Evolutionary conservation across 2,329 filamentous ascomycete species (phyloP).

Genomic region (Periconia sp.): DNA sequence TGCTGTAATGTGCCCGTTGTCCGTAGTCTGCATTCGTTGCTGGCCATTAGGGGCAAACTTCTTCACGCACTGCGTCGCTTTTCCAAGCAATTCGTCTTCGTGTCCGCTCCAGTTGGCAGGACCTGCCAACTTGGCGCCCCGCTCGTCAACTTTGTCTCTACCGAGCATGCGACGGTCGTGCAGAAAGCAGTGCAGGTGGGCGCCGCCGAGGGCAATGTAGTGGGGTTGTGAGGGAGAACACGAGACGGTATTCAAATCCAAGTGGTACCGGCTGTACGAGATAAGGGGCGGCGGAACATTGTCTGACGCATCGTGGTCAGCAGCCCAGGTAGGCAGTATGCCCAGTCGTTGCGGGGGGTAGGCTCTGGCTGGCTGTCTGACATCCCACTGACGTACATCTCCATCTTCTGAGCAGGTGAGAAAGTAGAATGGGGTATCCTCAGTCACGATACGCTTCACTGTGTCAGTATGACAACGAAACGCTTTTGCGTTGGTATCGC

Average conservation of each 20-base stretch:
- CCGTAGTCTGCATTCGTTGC: slow-evolving; percentile 57
- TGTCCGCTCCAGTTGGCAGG: slow-evolving; percentile 47
- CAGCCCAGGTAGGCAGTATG: slow-evolving; percentile 30
- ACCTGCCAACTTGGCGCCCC: slow-evolving; percentile 55
- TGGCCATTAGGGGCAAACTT: slow-evolving; percentile 70
- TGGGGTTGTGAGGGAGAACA: slow-evolving; percentile 71
- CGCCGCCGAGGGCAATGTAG: slow-evolving; percentile 73
- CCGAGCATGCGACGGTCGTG: slow-evolving; percentile 73
- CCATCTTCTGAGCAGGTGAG: slow-evolving; percentile 74
- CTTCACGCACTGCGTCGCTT: slow-evolving; percentile 69
- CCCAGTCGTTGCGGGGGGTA: slow-evolving; percentile 57
- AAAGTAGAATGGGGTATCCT: slow-evolving; percentile 71
- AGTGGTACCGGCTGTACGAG: slow-evolving; percentile 66
- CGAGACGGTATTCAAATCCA: slow-evolving; percentile 72
- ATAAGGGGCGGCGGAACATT: slow-evolving; percentile 69
- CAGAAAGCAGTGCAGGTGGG: slow-evolving; percentile 71
- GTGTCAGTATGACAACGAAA: slow-evolving; percentile 70
- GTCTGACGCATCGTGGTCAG: slow-evolving; percentile 50
- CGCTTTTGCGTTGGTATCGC: slow-evolving; percentile 66
- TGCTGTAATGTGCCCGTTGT: slow-evolving; percentile 70
- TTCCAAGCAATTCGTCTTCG: slow-evolving; percentile 62
- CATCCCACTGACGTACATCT: slow-evolving; percentile 72
- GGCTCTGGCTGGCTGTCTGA: slow-evolving; percentile 68
- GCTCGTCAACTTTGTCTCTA: slow-evolving; percentile 62
- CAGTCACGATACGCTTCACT: slow-evolving; percentile 72